These are phyloP conservation scores for Corylus heterophylla DNA, from an alignment of 306 rosid species.

Conservation along the genomic window DNA sequence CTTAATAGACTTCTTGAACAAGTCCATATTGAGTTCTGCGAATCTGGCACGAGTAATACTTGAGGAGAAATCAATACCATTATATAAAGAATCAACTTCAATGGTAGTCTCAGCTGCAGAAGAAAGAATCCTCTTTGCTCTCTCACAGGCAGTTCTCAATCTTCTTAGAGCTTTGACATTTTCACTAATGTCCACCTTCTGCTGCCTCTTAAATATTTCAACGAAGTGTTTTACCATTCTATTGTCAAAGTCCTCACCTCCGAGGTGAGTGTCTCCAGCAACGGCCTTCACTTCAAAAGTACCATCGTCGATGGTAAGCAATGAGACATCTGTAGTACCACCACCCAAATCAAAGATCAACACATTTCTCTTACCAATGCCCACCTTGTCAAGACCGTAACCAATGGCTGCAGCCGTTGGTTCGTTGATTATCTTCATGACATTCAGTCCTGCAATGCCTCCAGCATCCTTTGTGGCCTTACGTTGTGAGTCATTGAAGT, in stretches of 20 bases:
- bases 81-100: neutral
- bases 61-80: constrained; percentile 21
- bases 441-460: constrained; percentile 59
- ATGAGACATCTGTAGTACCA: constrained; percentile 19
- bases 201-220: constrained; percentile 17
- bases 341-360: constrained; percentile 19
- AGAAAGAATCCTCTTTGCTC: too few relatives aligned
- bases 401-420: constrained; percentile 81
- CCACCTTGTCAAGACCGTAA: constrained; percentile 33
- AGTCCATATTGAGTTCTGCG: constrained; percentile 19
- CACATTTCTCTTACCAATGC: neutral
- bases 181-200: constrained; percentile 12
- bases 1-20: constrained; percentile 24
- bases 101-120: neutral
- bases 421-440: constrained; percentile 69
- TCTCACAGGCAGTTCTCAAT: neutral
- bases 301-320: neutral
- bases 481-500: neutral
- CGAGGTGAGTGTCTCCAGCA: constrained; percentile 38
- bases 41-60: constrained; percentile 23
- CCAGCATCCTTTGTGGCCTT: constrained; percentile 63
- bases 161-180: neutral
- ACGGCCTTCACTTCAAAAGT: constrained; percentile 10
- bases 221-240: constrained; percentile 28
- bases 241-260: constrained; percentile 38